phyloP scores from a whole-genome alignment of 2,329 filamentous ascomycete genomes.

The Penicillium sp. region DNA sequence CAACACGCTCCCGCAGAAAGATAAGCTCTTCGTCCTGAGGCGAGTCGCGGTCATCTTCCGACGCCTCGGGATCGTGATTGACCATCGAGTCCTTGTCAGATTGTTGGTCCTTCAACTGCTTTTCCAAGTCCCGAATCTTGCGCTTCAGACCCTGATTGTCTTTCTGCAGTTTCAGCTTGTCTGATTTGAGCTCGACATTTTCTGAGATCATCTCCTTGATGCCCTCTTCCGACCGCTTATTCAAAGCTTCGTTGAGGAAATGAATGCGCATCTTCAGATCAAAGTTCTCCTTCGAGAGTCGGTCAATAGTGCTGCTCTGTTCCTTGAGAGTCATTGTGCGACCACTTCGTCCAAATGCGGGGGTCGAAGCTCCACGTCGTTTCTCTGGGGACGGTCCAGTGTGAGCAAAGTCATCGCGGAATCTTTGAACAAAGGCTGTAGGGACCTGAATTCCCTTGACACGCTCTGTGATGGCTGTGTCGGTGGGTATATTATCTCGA shows the following conservation, averaged over 20 bases:
- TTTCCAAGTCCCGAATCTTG: conserved; percentile 83
- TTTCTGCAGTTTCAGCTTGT: conserved; percentile 82
- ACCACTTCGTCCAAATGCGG: conserved; percentile 58
- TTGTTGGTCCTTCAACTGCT: conserved; percentile 65
- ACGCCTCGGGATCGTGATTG: conserved; percentile 46
- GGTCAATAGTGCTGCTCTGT: conserved; percentile 95
- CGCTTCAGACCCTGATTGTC: conserved; percentile 84
- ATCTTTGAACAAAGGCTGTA: conserved; percentile 83
- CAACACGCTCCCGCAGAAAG: conserved; percentile 81
- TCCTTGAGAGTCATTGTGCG: conserved; percentile 89
- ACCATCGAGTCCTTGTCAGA: conserved; percentile 50
- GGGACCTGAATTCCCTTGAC: conserved; percentile 90
- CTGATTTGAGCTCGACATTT: conserved; percentile 93
- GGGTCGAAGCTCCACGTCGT: conserved; percentile 55
- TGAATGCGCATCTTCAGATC: conserved; percentile 97
- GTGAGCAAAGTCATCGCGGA: conserved; percentile 68
- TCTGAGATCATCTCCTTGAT: conserved; percentile 98
- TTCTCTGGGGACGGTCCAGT: conserved; percentile 66
- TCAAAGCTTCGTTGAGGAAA: conserved; percentile 90
- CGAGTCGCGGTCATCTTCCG: conserved; percentile 51
- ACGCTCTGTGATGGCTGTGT: conserved; percentile 85
- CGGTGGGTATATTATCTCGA: conserved; percentile 69
- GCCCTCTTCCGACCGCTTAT: conserved; percentile 91
- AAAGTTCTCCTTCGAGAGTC: conserved; percentile 96
- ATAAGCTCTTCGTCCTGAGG: conserved; percentile 80